Evolutionary conservation across 1,284 basidiomycete species (phyloP), one percentile per base, ranked within the genome.

Genomic region (Ceratobasidium sp.): DNA sequence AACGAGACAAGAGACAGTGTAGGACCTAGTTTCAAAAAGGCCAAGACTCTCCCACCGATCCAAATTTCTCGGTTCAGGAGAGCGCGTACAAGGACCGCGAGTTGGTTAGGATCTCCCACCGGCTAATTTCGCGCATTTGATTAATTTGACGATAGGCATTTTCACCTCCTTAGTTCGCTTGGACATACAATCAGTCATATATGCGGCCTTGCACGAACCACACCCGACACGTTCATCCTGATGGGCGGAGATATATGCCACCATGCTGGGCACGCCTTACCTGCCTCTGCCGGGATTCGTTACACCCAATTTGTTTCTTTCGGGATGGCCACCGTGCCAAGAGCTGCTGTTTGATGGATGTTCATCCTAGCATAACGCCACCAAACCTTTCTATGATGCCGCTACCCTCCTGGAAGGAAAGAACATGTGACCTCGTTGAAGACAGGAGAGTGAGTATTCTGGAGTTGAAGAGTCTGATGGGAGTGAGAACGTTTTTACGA

Each of bases 131-230:
- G 67, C 22, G 69, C 71, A 11, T 63, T 74, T 57, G 78, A 79
- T 62, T 71, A 78, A n/a, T 77, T 73, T 44, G 73, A 66, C n/a
- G 78, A 78, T 29, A 77, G 77, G 19, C 74, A 74, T 2, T n/a
- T 77, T 59, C 36, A 77, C 24, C 44, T 79, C n/a, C 65, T 74
- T 41, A 44, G 74, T 3, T 48, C 76, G 0, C 62, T 62, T 2
- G 76, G 78, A 4, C 77, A 79, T 66, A 76, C 77, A 5, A 27
- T 71, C 31, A 45, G 53, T 19, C 54, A 71, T 44, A 57, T 71
- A 11, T 71, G 66, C 44, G 66, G 53, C 4, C 54, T 71, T 31
- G 66, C 54, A 29, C 66, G 53, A 14, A 57, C 53, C 15, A 71
- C 53, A 22, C 66, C 54, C 14, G 66, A 71, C 22, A 71, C 66